A percentile compares a stretch with the other conserved stretches of the same genome.
Conservation (phyloP, 2,329 filamentous ascomycete species). For the Fusarium nanum region DNA sequence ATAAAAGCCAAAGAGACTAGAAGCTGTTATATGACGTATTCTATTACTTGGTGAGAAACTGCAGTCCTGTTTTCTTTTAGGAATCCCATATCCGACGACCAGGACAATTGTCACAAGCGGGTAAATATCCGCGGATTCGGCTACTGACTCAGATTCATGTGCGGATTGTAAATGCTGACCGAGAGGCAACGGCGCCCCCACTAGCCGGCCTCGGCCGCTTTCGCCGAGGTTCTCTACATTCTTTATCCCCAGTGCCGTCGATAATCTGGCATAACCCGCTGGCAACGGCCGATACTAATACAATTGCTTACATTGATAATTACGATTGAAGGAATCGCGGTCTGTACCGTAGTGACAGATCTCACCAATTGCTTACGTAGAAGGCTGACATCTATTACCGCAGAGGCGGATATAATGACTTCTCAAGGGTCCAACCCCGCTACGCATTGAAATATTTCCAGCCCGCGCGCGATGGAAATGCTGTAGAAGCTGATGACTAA, state of each 20-base stretch:
- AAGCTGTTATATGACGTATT: no score
- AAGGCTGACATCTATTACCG: conserved; percentile 7
- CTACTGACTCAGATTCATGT: conserved; percentile 31
- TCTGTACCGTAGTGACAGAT: no score
- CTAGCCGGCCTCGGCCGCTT: conserved; percentile 35
- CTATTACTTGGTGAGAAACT: no score
- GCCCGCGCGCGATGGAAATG: conserved; percentile 36
- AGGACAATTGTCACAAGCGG: background rate
- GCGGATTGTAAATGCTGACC: conserved; percentile 41
- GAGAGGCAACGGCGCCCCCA: conserved; percentile 30
- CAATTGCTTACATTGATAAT: background rate
- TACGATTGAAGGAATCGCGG: background rate
- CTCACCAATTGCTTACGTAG: conserved; percentile 10
- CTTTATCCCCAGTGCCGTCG: background rate
- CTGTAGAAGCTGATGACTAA: conserved; percentile 40
- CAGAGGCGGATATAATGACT: conserved; percentile 9
- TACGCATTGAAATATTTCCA: conserved; percentile 4
- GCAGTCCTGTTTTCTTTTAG: no score
- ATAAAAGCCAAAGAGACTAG: background rate
- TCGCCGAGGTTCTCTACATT: conserved; percentile 39
- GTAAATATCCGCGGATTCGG: conserved; percentile 17
- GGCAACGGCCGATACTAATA: background rate
- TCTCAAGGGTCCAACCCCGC: conserved; percentile 16
- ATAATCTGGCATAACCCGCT: background rate
- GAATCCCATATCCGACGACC: conserved; percentile 13